Conservation (phyloP, 2,329 filamentous ascomycete species). For the Penicillium janthinellum region DNA sequence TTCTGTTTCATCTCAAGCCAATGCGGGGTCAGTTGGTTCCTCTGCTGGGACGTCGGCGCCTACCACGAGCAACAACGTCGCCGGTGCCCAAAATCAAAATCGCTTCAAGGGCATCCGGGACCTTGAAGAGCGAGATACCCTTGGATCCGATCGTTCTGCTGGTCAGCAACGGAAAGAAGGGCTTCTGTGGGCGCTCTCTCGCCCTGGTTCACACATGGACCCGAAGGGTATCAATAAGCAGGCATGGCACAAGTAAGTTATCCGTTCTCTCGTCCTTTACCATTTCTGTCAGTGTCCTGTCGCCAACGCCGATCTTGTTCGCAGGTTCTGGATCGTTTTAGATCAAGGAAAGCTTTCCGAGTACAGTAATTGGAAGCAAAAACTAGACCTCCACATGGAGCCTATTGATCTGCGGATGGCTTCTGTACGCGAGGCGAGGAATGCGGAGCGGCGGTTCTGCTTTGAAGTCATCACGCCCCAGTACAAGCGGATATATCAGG, state of each 20-base stretch:
- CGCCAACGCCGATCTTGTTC: neutral
- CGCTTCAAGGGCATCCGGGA: slow-evolving; percentile 91
- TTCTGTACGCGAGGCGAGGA: slow-evolving; percentile 91
- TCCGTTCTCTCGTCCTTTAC: neutral
- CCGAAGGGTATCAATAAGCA: slow-evolving; percentile 95
- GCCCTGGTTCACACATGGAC: slow-evolving; percentile 91
- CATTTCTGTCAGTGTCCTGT: neutral
- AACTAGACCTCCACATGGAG: slow-evolving; percentile 93
- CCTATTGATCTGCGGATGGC: slow-evolving; percentile 97
- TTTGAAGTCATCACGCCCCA: slow-evolving; percentile 98
- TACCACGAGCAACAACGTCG: slow-evolving; percentile 26
- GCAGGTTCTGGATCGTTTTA: slow-evolving; percentile 95
- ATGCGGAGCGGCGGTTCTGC: slow-evolving; percentile 91
- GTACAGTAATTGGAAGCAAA: slow-evolving; percentile 99
- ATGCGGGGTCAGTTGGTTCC: slow-evolving; percentile 33
- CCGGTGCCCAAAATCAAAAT: slow-evolving; percentile 44
- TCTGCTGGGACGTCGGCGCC: slow-evolving; percentile 26
- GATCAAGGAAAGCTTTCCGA: slow-evolving; percentile 96
- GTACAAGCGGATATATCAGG: slow-evolving; percentile 94
- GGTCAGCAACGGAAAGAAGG: slow-evolving; percentile 85
- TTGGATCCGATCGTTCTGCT: slow-evolving; percentile 57
- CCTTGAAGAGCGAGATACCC: slow-evolving; percentile 76
- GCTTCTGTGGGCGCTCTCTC: slow-evolving; percentile 88
- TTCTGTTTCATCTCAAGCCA: slow-evolving; percentile 45
- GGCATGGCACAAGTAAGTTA: slow-evolving; percentile 92